phyloP scores from a whole-genome alignment of 257 asterid species.

The Plectranthus barbatus region DNA sequence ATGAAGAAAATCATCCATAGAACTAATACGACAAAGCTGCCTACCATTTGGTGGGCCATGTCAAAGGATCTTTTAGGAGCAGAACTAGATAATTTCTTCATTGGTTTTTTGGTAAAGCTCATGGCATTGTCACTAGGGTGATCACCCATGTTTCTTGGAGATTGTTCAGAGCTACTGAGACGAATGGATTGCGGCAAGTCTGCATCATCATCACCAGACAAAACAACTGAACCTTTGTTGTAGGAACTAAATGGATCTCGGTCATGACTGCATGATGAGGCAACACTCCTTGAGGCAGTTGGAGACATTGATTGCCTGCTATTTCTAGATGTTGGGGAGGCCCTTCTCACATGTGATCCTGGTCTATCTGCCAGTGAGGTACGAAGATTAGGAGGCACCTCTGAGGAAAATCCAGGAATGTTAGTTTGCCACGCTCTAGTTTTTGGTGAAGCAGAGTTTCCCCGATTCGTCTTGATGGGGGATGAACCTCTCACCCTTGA shows the following conservation, averaged over 20 bases:
- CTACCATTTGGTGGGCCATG: conserved; percentile 71
- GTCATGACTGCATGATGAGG: conserved; percentile 62
- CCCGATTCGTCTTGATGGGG: conserved; percentile 61
- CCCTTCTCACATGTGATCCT: conserved; percentile 72
- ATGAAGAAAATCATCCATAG: background rate
- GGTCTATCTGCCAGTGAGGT: conserved; percentile 87
- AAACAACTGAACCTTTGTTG: conserved; percentile 69
- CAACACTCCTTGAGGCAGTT: conserved; percentile 67
- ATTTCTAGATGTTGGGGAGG: conserved; percentile 91
- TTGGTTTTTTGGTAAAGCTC: conserved; percentile 51
- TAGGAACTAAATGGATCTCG: conserved; percentile 51
- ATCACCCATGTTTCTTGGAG: conserved; percentile 39
- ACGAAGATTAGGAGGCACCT: conserved; percentile 93
- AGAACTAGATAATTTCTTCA: conserved; percentile 45
- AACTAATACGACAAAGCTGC: conserved; percentile 18
- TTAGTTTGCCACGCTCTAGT: conserved; percentile 69
- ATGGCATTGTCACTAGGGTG: conserved; percentile 33
- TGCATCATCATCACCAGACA: conserved; percentile 72
- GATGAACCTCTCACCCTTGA: conserved; percentile 63
- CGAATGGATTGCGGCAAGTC: conserved; percentile 59
- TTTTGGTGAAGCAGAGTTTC: conserved; percentile 83
- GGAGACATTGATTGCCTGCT: conserved; percentile 93
- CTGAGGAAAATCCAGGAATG: conserved; percentile 73
- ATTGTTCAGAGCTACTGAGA: conserved; percentile 46
- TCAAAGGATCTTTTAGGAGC: conserved; percentile 86